Conservation (phyloP, 2,329 filamentous ascomycete species). For the Balansia obtecta region DNA sequence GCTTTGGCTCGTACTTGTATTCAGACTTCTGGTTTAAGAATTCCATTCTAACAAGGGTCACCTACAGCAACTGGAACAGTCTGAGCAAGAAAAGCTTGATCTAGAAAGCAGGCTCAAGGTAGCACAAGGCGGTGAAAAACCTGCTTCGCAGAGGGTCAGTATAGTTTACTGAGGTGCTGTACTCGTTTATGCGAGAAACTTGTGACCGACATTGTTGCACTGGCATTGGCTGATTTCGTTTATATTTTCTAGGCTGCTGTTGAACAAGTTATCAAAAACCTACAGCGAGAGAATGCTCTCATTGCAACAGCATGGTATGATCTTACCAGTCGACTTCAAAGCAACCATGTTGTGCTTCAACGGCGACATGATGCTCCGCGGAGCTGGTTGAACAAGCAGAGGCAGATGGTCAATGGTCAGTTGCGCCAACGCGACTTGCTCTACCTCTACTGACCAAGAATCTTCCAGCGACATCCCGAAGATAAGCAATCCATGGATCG, state of each 20-base stretch:
- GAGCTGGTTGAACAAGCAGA: conserved; percentile 78
- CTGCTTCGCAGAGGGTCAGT: conserved; percentile 41
- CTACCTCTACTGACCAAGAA: conserved; percentile 29
- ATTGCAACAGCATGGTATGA: conserved; percentile 83
- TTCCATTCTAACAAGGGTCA: conserved; percentile 1
- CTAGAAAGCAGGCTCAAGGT: conserved; percentile 42
- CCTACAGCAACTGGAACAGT: conserved; percentile 43
- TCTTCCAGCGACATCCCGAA: conserved; percentile 31
- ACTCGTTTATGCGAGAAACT: no score
- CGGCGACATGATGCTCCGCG: conserved; percentile 61
- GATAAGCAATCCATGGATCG: conserved; percentile 27
- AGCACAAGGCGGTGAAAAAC: conserved; percentile 34
- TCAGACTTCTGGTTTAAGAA: neutral
- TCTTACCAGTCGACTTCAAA: conserved; percentile 64
- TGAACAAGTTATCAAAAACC: conserved; percentile 49
- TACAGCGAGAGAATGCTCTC: conserved; percentile 66
- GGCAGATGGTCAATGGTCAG: conserved; percentile 54
- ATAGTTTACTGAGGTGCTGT: neutral
- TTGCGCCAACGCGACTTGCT: conserved; percentile 30
- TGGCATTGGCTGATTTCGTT: neutral
- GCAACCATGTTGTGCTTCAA: conserved; percentile 70
- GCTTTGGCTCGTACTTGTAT: neutral
- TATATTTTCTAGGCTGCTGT: conserved; percentile 28
- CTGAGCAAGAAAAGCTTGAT: conserved; percentile 43
- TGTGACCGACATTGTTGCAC: neutral